Conservation (phyloP, 2,329 filamentous ascomycete species). For the Fusarium agapanthi region DNA sequence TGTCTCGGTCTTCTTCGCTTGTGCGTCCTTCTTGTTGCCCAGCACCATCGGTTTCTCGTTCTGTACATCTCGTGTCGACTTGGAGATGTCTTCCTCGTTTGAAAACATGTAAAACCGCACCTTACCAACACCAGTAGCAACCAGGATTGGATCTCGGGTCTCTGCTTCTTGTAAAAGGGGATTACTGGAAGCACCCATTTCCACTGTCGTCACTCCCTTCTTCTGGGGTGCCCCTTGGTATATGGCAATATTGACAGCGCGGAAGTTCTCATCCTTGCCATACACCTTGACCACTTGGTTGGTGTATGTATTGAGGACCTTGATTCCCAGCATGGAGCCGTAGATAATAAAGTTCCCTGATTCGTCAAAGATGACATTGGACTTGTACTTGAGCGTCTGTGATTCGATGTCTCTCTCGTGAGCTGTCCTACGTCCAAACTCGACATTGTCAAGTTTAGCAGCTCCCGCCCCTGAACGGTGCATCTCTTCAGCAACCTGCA, state of each 20-base stretch:
- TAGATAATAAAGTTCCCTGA: conserved; percentile 95
- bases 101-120: conserved; percentile 98
- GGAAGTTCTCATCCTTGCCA: conserved; percentile 87
- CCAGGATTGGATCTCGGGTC: conserved; percentile 86
- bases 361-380: conserved; percentile 94
- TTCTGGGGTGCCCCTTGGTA: conserved; percentile 97
- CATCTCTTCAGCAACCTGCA: conserved; percentile 90
- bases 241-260: conserved; percentile 81
- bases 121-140: conserved; percentile 85
- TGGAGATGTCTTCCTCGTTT: conserved; percentile 84
- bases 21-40: conserved; percentile 63
- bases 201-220: conserved; percentile 91
- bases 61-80: conserved; percentile 87
- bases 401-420: conserved; percentile 87
- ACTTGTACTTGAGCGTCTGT: conserved; percentile 70
- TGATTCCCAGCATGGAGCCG: conserved; percentile 89
- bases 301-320: conserved; percentile 95
- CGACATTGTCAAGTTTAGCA: conserved; percentile 85
- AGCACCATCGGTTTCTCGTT: conserved; percentile 87
- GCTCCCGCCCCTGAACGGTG: conserved; percentile 89
- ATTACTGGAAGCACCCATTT: conserved; percentile 96
- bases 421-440: conserved; percentile 88
- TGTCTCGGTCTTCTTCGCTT: conserved; percentile 70
- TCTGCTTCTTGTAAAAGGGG: conserved; percentile 93
- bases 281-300: conserved; percentile 92